A percentile compares a stretch with the other conserved stretches of the same genome.
Evolutionary conservation across 2,329 filamentous ascomycete species (phyloP).

Genomic region (Gyromitra esculenta): DNA sequence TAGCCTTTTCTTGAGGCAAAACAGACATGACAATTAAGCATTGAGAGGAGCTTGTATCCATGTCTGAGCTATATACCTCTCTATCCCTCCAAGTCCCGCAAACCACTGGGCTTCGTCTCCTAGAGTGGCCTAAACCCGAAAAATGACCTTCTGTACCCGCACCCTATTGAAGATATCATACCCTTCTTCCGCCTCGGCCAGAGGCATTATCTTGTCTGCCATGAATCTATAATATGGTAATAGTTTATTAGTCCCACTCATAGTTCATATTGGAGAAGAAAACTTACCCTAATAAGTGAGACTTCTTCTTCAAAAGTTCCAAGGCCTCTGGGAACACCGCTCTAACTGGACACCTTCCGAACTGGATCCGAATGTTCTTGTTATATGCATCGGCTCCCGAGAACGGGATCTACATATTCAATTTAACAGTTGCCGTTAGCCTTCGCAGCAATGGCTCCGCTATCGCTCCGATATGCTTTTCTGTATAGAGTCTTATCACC

Average conservation of each 20-base stretch:
- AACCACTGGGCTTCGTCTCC: neutral
- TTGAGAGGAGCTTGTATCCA: neutral
- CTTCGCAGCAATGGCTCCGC: slow-evolving; percentile 57
- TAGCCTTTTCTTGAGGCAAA: neutral
- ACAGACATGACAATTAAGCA: neutral
- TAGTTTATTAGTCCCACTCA: neutral
- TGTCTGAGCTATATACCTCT: neutral
- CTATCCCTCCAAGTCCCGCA: neutral
- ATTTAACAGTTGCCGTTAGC: slow-evolving; percentile 58
- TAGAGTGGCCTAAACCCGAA: slow-evolving; percentile 55
- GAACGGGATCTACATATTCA: slow-evolving; percentile 47
- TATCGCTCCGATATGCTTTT: slow-evolving; percentile 52
- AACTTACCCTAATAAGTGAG: slow-evolving; percentile 71
- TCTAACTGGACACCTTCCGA: slow-evolving; percentile 79
- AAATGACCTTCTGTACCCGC: slow-evolving; percentile 67
- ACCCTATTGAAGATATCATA: slow-evolving; percentile 67
- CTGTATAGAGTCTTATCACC: slow-evolving; percentile 73
- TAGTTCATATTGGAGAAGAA: neutral
- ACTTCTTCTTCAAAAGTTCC: slow-evolving; percentile 71
- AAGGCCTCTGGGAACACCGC: slow-evolving; percentile 75
- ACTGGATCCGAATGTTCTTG: slow-evolving; percentile 78
- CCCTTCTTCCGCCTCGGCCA: slow-evolving; percentile 65
- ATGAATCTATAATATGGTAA: slow-evolving; percentile 61
- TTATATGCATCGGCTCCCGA: slow-evolving; percentile 62
- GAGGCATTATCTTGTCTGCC: slow-evolving; percentile 66